phyloP scores from a whole-genome alignment of 2,329 filamentous ascomycete genomes.

The Drechslerella stenobrocha region DNA sequence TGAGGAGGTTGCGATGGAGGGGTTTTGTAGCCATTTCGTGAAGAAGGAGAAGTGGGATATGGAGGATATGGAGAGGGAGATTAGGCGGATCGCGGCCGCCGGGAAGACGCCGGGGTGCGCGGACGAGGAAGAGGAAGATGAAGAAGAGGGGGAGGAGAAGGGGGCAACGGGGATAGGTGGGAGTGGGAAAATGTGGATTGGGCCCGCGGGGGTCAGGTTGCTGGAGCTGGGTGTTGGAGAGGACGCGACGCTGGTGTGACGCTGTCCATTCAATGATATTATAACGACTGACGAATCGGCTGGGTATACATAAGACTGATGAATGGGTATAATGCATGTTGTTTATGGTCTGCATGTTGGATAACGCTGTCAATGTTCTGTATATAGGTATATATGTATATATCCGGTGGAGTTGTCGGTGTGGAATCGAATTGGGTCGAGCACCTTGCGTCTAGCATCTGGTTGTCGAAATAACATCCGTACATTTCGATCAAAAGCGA shows the following conservation, averaged over 20 bases:
- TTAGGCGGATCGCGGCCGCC: slow-evolving; percentile 28
- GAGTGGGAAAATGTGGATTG: slow-evolving; percentile 20
- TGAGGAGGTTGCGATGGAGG: slow-evolving; percentile 40
- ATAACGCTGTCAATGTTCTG: too few relatives aligned
- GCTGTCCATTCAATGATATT: not conserved
- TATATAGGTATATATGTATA: too few relatives aligned
- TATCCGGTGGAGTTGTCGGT: too few relatives aligned
- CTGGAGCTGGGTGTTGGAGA: slow-evolving; percentile 33
- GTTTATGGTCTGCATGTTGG: too few relatives aligned
- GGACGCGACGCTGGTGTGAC: slow-evolving; percentile 17
- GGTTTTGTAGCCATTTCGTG: slow-evolving; percentile 44
- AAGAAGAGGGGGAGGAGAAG: slow-evolving; percentile 1
- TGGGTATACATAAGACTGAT: too few relatives aligned
- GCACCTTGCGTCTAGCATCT: too few relatives aligned
- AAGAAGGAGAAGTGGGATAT: slow-evolving; percentile 31
- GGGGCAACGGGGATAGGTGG: not conserved
- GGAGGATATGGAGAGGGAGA: slow-evolving; percentile 21
- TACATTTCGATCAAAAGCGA: too few relatives aligned
- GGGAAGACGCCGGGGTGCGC: not conserved
- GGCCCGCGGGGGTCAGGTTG: slow-evolving; percentile 29
- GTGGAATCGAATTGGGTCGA: too few relatives aligned
- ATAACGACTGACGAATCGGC: too few relatives aligned
- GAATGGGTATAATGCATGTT: too few relatives aligned
- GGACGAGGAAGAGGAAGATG: slow-evolving; percentile 5
- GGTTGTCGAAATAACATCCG: too few relatives aligned